These are phyloP conservation scores for Canna indica DNA, from an alignment of 176 grass and related monocot genomes.

Conservation along the genomic window DNA sequence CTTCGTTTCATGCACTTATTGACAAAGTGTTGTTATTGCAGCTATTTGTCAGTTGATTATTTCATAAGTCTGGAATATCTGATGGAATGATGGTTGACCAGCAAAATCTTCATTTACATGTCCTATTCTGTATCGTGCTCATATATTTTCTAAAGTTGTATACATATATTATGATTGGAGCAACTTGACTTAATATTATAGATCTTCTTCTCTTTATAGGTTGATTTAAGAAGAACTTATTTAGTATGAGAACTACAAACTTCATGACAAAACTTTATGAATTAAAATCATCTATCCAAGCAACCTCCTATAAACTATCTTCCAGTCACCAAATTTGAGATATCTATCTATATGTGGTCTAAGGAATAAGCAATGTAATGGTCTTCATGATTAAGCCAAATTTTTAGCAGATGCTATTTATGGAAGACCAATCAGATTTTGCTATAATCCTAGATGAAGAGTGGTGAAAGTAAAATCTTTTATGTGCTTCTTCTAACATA, in stretches of 20 bases:
- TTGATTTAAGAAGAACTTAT: not conserved
- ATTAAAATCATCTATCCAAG: not conserved
- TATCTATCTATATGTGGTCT: not conserved
- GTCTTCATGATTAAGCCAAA: no score
- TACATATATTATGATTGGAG: not conserved
- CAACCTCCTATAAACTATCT: not conserved
- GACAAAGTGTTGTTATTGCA: not conserved
- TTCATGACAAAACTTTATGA: not conserved
- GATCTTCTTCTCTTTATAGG: not conserved
- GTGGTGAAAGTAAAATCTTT: not conserved
- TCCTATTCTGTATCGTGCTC: not conserved
- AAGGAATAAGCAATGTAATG: not conserved
- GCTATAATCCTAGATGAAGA: not conserved
- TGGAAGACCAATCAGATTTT: not conserved
- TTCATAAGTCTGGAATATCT: not conserved
- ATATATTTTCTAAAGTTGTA: not conserved
- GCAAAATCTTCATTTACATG: not conserved
- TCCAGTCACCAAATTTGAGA: not conserved
- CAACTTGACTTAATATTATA: not conserved
- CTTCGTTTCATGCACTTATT: not conserved
- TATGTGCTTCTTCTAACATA: constrained; percentile 11
- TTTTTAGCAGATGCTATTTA: not conserved
- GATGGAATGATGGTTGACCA: not conserved
- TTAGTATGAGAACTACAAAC: not conserved
- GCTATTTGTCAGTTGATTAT: not conserved